Evolutionary conservation across 2,329 filamentous ascomycete genomes (phyloP).

Genomic region (Zymoseptoria crescenta): DNA sequence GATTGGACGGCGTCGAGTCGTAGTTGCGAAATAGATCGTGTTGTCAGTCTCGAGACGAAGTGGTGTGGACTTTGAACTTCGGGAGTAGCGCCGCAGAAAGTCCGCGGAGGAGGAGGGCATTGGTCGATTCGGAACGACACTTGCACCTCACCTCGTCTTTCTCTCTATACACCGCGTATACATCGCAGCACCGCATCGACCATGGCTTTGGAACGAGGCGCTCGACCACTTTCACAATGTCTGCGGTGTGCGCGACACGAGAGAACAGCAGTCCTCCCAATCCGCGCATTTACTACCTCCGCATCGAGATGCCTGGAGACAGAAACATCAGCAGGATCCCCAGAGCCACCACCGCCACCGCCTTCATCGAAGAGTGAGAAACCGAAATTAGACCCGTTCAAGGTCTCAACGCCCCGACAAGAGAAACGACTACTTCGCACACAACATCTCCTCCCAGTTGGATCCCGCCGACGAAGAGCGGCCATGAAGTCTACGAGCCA

Average conservation of each 20-base stretch:
- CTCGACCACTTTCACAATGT: constrained; percentile 27
- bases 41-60: neutral
- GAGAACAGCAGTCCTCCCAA: constrained; percentile 21
- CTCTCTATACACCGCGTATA: neutral
- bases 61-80: neutral
- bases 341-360: constrained; percentile 7
- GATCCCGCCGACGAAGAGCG: constrained; percentile 70
- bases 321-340: constrained; percentile 25
- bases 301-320: constrained; percentile 36
- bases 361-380: neutral
- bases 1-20: constrained; percentile 9
- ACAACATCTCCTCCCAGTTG: constrained; percentile 59
- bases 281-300: constrained; percentile 45
- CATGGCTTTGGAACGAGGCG: constrained; percentile 30
- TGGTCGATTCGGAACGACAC: neutral
- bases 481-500: constrained; percentile 42
- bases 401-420: constrained; percentile 17
- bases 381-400: constrained; percentile 12
- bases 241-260: constrained; percentile 22
- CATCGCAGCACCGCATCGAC: neutral
- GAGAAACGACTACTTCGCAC: constrained; percentile 60
- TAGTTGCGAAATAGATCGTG: neutral
- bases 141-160: neutral
- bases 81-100: neutral
- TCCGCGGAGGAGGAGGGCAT: neutral